These are phyloP conservation scores for Phialophora tarda DNA, from an alignment of 2,329 filamentous ascomycete species.

Conservation along the genomic window DNA sequence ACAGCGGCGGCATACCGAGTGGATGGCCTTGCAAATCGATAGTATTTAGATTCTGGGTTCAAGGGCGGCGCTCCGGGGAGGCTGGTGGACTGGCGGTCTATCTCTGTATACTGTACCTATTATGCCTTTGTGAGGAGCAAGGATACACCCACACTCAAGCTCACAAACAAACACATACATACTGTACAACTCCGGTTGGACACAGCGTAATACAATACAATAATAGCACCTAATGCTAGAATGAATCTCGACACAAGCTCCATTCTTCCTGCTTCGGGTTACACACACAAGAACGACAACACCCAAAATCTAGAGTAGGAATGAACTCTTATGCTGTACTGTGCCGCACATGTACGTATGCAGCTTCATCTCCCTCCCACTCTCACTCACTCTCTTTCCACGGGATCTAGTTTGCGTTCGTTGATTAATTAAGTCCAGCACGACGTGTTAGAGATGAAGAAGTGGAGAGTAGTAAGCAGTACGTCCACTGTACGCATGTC, in stretches of 20 bases:
- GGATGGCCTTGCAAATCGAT: background rate
- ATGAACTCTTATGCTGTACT: too few species aligned
- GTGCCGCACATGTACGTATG: too few species aligned
- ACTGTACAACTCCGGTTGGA: background rate
- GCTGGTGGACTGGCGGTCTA: background rate
- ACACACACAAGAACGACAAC: background rate
- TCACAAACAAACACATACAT: background rate
- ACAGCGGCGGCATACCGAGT: background rate
- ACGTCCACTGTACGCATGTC: too few species aligned
- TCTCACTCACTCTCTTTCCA: too few species aligned
- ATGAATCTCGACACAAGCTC: background rate
- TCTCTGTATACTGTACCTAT: background rate
- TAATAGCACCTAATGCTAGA: background rate
- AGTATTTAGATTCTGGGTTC: background rate
- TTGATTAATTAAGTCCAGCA: too few species aligned
- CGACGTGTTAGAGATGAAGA: too few species aligned
- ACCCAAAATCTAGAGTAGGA: too few species aligned
- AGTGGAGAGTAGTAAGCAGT: too few species aligned
- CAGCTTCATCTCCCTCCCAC: too few species aligned
- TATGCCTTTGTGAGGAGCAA: background rate
- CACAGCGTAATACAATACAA: background rate
- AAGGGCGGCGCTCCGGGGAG: background rate
- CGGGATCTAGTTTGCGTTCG: too few species aligned
- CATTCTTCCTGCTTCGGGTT: background rate
- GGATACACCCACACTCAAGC: too few species aligned